Percentiles rank a stretch among this genome's conserved stretches.
phyloP scores from a whole-genome alignment of 345 rosid species.

The Euphorbia tirucalli region DNA sequence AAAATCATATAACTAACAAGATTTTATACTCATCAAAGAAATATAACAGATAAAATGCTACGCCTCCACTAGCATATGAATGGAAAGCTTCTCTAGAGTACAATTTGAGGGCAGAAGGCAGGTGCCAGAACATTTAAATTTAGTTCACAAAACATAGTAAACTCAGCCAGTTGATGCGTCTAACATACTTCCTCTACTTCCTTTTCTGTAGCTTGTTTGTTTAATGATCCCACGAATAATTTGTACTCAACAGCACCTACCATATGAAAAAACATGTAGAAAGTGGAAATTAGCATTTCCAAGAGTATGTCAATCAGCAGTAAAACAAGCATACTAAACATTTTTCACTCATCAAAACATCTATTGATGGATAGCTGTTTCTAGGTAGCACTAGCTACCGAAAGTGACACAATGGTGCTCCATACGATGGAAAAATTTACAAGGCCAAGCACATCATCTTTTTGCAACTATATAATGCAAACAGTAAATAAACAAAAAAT shows the following conservation, averaged over 20 bases:
- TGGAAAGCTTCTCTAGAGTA: neutral
- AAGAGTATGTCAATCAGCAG: neutral
- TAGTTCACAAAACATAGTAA: slow-evolving; percentile 10
- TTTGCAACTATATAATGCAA: neutral
- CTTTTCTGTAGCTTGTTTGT: slow-evolving; percentile 89
- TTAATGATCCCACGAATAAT: slow-evolving; percentile 87
- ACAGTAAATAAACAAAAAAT: slow-evolving; percentile 4
- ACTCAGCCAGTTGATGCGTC: neutral
- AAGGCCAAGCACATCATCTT: neutral
- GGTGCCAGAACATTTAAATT: neutral
- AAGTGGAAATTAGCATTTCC: slow-evolving; percentile 11
- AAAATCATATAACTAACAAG: neutral
- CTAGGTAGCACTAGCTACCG: neutral
- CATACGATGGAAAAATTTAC: neutral
- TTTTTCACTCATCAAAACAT: neutral
- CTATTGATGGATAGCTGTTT: neutral
- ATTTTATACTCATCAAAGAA: neutral
- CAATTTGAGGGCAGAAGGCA: neutral
- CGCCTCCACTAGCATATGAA: neutral
- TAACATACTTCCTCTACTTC: slow-evolving; percentile 89
- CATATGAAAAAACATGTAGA: slow-evolving; percentile 22
- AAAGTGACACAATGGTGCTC: neutral
- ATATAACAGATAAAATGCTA: neutral
- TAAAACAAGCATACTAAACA: neutral
- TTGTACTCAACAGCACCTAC: slow-evolving; percentile 91